Evolutionary conservation across 1,284 basidiomycete species (phyloP).

Genomic region (Phellopilus nigrolimitatus): DNA sequence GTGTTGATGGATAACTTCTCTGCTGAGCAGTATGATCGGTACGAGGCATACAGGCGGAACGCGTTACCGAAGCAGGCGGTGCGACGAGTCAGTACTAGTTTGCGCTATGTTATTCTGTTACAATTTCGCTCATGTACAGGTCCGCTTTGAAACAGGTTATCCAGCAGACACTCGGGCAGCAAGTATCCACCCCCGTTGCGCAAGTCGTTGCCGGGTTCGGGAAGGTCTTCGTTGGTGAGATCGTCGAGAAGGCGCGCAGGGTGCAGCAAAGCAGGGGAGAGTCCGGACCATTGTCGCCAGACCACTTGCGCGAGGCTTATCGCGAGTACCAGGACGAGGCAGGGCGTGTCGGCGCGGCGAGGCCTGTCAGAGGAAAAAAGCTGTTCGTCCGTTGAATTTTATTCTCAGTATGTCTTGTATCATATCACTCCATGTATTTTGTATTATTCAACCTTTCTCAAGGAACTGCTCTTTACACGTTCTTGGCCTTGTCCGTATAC

Average conservation of each 20-base stretch:
- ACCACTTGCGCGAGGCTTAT: conserved; percentile 86
- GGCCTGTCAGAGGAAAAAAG: conserved; percentile 58
- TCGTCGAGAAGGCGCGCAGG: conserved; percentile 80
- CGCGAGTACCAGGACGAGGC: conserved; percentile 77
- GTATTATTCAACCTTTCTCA: not conserved
- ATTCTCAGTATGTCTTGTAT: not conserved
- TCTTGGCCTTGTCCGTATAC: conserved; percentile 5
- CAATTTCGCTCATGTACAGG: conserved; percentile 3
- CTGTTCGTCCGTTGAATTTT: conserved; percentile 54
- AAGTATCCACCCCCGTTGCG: conserved; percentile 81
- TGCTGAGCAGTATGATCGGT: conserved; percentile 80
- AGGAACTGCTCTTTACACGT: not conserved
- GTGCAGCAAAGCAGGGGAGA: conserved; percentile 73
- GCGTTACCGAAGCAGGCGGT: conserved; percentile 81
- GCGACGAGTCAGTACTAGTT: conserved; percentile 55
- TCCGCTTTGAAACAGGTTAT: conserved; percentile 52
- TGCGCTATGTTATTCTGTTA: conserved; percentile 4
- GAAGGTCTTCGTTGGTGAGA: conserved; percentile 91
- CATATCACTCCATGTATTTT: not conserved
- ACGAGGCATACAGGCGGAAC: conserved; percentile 81
- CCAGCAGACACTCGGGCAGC: conserved; percentile 77
- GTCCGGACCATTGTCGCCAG: conserved; percentile 75
- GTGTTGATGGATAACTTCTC: conserved; percentile 86
- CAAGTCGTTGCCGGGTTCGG: conserved; percentile 85
- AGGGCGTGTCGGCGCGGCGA: conserved; percentile 70